Base-by-base conservation (phyloP, 75 land plant genomes). In the Cryptomeria japonica region DNA sequence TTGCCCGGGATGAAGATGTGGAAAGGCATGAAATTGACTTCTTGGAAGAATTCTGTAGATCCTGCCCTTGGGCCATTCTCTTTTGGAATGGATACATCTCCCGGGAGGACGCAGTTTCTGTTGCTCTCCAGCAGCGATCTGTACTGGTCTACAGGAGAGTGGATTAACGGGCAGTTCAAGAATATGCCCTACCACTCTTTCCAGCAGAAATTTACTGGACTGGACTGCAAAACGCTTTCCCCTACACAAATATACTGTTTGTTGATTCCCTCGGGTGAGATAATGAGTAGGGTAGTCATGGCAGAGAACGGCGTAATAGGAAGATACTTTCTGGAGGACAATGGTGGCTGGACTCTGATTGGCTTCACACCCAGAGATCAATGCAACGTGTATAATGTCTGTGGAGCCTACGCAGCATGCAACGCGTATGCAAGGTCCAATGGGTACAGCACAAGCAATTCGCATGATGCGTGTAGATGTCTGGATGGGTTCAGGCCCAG, bases 91-190 rank as follows among this genome's bases (percentile, higher is more conserved):
- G 87, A 61, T 49, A 28, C 32, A 55, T 32, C 36, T 8, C 38
- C 70, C 22, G 58, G 38, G 16, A 56, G 84, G 12, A 84, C 70
- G n/a, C 61, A 56, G 31, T 85, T 44, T 31, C 16, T 64, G 13
- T 58, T 46, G 55, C 41, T 84, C 58, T 75, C 25, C 32, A 3
- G 70, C 34, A 34, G 9, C 0, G 28, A 0, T 64, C 86, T 41
- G 16, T 88, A 88, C 31, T 88, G 89, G 89, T 36, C 42, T 11
- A 84, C 77, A 14, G 89, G 89, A 25, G 47, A 38, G 28, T 88
- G 89, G 89, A 88, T 15, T 34, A 86, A 86, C 70, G 41, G 15
- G 12, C 84, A 12, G 7, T 88, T 88, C 46, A 18, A 7, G 18
- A 56, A 84, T 19, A 75, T 88, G 42, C 89, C 87, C 46, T 44